These are phyloP conservation scores for Yamadazyma tumulicola DNA, from an alignment of 805 yeast species.

Conservation along the genomic window DNA sequence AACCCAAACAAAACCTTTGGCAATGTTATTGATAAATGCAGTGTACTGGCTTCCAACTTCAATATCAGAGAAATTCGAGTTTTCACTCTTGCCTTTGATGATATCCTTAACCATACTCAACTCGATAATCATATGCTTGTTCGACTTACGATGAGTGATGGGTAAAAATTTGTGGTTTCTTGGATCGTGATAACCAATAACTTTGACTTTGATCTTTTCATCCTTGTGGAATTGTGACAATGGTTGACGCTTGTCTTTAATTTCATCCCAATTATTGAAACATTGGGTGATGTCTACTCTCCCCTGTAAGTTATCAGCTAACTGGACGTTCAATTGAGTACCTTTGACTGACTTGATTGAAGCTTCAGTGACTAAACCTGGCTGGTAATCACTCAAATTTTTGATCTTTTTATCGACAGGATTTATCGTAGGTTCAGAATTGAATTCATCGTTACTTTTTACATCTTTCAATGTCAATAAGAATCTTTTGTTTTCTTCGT, in stretches of 20 bases:
- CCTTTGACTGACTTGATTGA: slow-evolving; percentile 59
- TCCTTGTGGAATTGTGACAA: slow-evolving; percentile 57
- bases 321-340: slow-evolving; percentile 68
- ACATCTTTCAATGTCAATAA: slow-evolving; percentile 55
- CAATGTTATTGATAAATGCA: slow-evolving; percentile 64
- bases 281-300: slow-evolving; percentile 74
- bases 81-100: slow-evolving; percentile 15
- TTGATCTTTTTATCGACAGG: slow-evolving; percentile 59
- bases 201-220: slow-evolving; percentile 54
- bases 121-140: slow-evolving; percentile 59
- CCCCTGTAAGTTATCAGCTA: slow-evolving; percentile 78
- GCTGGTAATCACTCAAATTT: slow-evolving; percentile 46
- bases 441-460: slow-evolving; percentile 18
- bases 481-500: slow-evolving; percentile 68
- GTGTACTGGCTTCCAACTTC: slow-evolving; percentile 47
- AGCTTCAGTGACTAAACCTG: slow-evolving; percentile 64
- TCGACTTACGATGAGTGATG: slow-evolving; percentile 50
- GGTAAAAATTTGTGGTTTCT: slow-evolving; percentile 67
- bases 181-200: slow-evolving; percentile 76
- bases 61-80: slow-evolving; percentile 39
- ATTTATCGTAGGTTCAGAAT: slow-evolving; percentile 36
- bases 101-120: slow-evolving; percentile 51
- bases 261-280: slow-evolving; percentile 50
- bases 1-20: slow-evolving; percentile 62
- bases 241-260: slow-evolving; percentile 57